Percentiles rank a stretch among this genome's conserved stretches.
phyloP scores from a whole-genome alignment of 2,329 filamentous ascomycete species.

The Cercospora beticola region DNA sequence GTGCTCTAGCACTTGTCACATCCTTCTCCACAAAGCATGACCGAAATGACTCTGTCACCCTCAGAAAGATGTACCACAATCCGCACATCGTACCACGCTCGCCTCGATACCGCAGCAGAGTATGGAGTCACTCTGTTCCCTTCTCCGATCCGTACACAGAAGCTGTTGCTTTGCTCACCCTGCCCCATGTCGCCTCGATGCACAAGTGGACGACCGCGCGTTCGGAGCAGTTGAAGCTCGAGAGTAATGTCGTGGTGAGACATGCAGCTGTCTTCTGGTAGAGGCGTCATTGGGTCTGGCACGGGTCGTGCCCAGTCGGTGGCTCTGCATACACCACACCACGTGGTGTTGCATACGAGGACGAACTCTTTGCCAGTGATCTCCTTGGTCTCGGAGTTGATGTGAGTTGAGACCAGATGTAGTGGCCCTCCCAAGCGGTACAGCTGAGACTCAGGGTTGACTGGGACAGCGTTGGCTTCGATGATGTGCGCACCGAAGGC shows the following conservation, averaged over 20 bases:
- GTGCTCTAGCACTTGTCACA: neutral
- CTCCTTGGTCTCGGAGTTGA: neutral
- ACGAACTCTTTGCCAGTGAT: neutral
- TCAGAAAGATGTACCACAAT: neutral
- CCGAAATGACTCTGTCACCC: neutral
- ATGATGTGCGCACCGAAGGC: neutral
- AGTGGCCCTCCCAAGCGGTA: neutral
- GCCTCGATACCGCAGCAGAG: neutral
- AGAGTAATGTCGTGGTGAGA: neutral
- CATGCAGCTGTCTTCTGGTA: neutral
- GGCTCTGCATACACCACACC: neutral
- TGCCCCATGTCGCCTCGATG: neutral
- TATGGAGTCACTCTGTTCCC: neutral
- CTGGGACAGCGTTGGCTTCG: neutral
- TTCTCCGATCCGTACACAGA: neutral
- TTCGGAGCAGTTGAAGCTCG: neutral
- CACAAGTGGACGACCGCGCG: neutral
- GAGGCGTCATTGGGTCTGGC: neutral
- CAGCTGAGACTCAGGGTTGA: neutral
- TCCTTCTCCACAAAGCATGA: neutral
- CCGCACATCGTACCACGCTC: neutral
- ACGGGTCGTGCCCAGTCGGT: neutral
- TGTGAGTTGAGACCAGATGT: neutral
- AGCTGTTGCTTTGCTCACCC: neutral
- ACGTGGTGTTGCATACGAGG: neutral